These are phyloP conservation scores for Lumnitzera racemosa DNA, from an alignment of 345 rosid genomes.

Conservation along the genomic window DNA sequence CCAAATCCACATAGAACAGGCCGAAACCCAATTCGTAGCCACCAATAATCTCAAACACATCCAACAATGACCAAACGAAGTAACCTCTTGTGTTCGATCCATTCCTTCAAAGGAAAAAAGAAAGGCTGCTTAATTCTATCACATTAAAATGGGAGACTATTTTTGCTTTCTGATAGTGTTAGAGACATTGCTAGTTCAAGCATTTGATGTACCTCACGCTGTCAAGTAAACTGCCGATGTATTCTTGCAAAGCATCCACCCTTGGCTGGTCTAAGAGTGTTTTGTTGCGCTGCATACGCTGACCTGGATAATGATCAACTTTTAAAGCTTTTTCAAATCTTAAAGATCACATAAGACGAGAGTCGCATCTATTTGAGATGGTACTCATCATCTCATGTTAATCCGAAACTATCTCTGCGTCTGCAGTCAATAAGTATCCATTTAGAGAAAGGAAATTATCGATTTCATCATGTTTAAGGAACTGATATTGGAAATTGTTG, in stretches of 20 bases:
- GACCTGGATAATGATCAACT: too few relatives aligned
- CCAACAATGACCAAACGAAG: conserved; percentile 4
- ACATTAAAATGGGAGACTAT: not conserved
- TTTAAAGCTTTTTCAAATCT: too few relatives aligned
- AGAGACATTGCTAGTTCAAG: not conserved
- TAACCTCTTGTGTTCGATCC: conserved; percentile 8
- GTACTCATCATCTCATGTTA: too few relatives aligned
- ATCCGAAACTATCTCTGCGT: too few relatives aligned
- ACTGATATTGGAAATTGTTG: too few relatives aligned
- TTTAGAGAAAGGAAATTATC: too few relatives aligned
- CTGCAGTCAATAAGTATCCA: too few relatives aligned
- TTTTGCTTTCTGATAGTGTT: too few relatives aligned
- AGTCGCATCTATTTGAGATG: too few relatives aligned
- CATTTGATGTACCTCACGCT: not conserved
- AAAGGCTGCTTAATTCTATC: not conserved
- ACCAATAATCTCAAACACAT: conserved; percentile 1
- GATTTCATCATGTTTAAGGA: too few relatives aligned
- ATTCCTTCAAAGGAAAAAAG: not conserved
- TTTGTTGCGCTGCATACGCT: not conserved
- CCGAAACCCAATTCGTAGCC: conserved; percentile 4
- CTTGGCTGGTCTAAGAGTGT: conserved; percentile 5
- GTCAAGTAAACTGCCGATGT: conserved; percentile 13
- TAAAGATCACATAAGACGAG: too few relatives aligned
- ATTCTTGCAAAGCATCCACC: conserved; percentile 6
- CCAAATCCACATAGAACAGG: conserved; percentile 5